These are phyloP conservation scores for Dothistroma pini DNA, from an alignment of 2,329 filamentous ascomycete species.

Conservation along the genomic window DNA sequence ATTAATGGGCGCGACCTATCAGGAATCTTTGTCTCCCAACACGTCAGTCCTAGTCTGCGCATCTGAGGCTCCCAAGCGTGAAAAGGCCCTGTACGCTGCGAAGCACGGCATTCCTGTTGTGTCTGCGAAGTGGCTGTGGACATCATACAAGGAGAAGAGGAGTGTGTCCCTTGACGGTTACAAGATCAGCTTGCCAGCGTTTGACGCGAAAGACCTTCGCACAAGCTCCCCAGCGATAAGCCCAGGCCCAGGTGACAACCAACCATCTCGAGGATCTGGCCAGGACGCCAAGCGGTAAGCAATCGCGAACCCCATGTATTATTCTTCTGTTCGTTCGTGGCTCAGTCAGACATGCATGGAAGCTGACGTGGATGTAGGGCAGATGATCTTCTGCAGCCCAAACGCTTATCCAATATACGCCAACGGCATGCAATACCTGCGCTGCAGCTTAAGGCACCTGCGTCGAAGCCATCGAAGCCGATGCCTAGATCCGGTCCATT, in stretches of 20 bases:
- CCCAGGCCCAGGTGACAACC: conserved; percentile 12
- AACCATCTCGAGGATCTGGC: conserved; percentile 4
- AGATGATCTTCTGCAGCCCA: conserved; percentile 17
- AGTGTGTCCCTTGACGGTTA: conserved; percentile 46
- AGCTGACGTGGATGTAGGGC: conserved; percentile 17
- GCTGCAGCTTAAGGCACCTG: conserved; percentile 23
- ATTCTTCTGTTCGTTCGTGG: not conserved
- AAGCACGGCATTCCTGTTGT: conserved; percentile 79
- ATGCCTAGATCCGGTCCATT: conserved; percentile 24
- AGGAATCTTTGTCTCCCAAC: conserved; percentile 68
- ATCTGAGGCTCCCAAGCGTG: conserved; percentile 50
- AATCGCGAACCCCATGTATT: not conserved
- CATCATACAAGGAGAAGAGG: conserved; percentile 60
- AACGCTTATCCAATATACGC: conserved; percentile 33
- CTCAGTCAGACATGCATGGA: conserved; percentile 2
- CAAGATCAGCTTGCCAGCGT: conserved; percentile 21
- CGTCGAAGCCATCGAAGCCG: conserved; percentile 1
- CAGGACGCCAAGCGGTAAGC: conserved; percentile 15
- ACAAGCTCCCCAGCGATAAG: conserved; percentile 14
- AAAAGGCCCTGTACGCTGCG: conserved; percentile 75
- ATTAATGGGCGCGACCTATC: conserved; percentile 70
- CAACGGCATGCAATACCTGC: conserved; percentile 31
- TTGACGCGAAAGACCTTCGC: conserved; percentile 18
- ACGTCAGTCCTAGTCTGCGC: conserved; percentile 73
- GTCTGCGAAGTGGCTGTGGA: conserved; percentile 77